Base-by-base conservation (phyloP, 2,329 filamentous ascomycete species). In the Rhinocladiella mackenziei region DNA sequence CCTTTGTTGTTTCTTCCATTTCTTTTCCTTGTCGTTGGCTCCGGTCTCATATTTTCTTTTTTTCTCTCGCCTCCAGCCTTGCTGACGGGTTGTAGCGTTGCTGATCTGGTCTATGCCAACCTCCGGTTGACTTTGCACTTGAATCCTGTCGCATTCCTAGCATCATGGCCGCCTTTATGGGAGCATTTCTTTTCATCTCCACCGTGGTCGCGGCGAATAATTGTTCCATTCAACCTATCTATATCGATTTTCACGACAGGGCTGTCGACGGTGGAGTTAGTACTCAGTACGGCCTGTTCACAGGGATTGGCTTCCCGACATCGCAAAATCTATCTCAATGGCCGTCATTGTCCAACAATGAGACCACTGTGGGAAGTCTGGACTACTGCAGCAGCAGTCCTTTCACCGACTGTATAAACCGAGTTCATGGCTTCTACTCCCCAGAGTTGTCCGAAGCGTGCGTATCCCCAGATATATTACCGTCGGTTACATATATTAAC, bases 271-370 rank as follows among this genome's bases (percentile, higher is more conserved):
- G 64, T 35, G 62, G 62, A 4, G 55, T 60, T 9, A 50, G 31
- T 13, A 64, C 66, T 35, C 67, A 69, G 43, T 71, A 71, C 59
- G 68, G 68, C 35, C 65, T 66, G 2, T 71, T 71, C 56, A 65
- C 69, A 23, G 68, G 68, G 14, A 57, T 69, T 6, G 68, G 67
- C 6, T 62, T 62, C 5, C 65, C 65, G 1, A 17, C 38, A 15
- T 62, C 66, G 50, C 67, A 70, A 47, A 71, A 71, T 46, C 62
- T 69, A 38, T 69, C 66, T 34, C 53, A 69, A 11, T 70, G 66
- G 66, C 67, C 67, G 3, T 67, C 66, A 18, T 50, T 71, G 45
- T 51, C 57, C 22, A 60, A 65, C 32, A 71, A 71, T 45, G 65
- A 69, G 44, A 69, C 66, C 8, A 65, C 62, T 0, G 63, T 70